Base-by-base conservation (phyloP, 2,329 filamentous ascomycete genomes). In the Escovopsis sp. region DNA sequence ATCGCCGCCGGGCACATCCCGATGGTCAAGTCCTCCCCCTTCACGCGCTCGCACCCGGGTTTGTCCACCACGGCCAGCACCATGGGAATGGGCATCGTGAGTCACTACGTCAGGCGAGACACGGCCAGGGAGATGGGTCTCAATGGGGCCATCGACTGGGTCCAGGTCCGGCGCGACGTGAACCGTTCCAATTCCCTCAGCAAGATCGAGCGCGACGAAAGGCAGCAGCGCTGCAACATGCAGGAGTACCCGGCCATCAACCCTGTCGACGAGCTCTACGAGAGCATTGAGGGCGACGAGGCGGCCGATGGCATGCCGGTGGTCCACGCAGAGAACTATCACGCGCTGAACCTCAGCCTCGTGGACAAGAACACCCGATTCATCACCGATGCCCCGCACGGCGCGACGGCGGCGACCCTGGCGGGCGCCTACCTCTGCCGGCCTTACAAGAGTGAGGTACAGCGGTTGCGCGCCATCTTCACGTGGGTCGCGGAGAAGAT, bases 301-400 rank as follows among this genome's bases (percentile, higher is more conserved):
- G 82, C 79, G 7, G 76, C 78, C 4, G 80, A 96, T 51, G 88
- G 87, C 1, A 68, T 80, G 43, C 80, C 87, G 0, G 78, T 98
- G n/a, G 64, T 65, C 9, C 77, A 92, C 34, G 78, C 87, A 3
- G 81, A 77, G 12, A 81, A 94, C 55, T 94, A 90, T 51, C 72
- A 75, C 33, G 63, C 68, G 7, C 76, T 86, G 34, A 94, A 88
- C 54, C 66, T 96, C 30, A 74, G 69, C 38, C 72, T 94, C 39
- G 90, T 98, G 2, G 90, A 98, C 63, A 98, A 98, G 59, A 94
- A 87, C 51, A 82, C 87, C 5, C 77, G 90, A 2, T 98, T 96
- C 55, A 71, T 96, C 43, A 82, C 75, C 50, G 85, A 73, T 45
- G 65, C 94, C 13, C 86, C 88, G 1, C 76, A 83, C 0, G 80